These are phyloP conservation scores for Claviceps sp. DNA, from an alignment of 2,329 filamentous ascomycete species.

Conservation along the genomic window DNA sequence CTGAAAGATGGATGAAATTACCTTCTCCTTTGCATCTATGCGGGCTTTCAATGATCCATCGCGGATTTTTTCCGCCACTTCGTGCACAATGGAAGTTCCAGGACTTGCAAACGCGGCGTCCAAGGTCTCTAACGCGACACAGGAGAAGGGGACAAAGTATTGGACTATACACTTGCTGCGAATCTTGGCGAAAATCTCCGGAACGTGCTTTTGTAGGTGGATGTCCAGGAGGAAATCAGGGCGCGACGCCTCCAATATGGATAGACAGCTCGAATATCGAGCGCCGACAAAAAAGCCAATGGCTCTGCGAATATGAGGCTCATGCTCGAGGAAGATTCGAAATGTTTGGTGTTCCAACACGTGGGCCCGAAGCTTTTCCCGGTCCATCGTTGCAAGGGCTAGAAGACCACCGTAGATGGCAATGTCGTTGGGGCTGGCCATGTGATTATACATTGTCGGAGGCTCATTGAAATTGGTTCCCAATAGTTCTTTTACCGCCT, in stretches of 20 bases:
- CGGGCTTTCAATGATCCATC: conserved; percentile 58
- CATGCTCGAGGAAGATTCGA: conserved; percentile 77
- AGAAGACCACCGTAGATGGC: conserved; percentile 86
- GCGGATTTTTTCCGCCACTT: conserved; percentile 69
- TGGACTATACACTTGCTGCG: conserved; percentile 86
- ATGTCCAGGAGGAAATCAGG: conserved; percentile 84
- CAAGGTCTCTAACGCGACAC: conserved; percentile 69
- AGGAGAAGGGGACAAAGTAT: conserved; percentile 83
- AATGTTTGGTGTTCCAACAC: conserved; percentile 75
- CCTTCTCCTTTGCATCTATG: conserved; percentile 71
- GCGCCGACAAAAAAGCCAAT: conserved; percentile 81
- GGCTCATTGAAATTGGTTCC: conserved; percentile 37
- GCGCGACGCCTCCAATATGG: conserved; percentile 68
- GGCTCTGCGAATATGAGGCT: conserved; percentile 86
- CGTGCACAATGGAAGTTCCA: conserved; percentile 51
- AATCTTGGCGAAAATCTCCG: conserved; percentile 57
- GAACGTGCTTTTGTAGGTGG: conserved; percentile 64
- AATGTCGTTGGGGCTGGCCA: conserved; percentile 74
- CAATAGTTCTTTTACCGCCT: conserved; percentile 63
- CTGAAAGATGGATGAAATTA: conserved; percentile 16
- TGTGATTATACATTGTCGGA: conserved; percentile 49
- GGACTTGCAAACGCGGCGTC: conserved; percentile 58
- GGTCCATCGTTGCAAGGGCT: conserved; percentile 79
- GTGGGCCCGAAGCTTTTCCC: conserved; percentile 55
- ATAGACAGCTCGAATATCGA: conserved; percentile 74